Evolutionary conservation across 2,329 filamentous ascomycete genomes (phyloP).

Genomic region (Colletotrichum shisoi): DNA sequence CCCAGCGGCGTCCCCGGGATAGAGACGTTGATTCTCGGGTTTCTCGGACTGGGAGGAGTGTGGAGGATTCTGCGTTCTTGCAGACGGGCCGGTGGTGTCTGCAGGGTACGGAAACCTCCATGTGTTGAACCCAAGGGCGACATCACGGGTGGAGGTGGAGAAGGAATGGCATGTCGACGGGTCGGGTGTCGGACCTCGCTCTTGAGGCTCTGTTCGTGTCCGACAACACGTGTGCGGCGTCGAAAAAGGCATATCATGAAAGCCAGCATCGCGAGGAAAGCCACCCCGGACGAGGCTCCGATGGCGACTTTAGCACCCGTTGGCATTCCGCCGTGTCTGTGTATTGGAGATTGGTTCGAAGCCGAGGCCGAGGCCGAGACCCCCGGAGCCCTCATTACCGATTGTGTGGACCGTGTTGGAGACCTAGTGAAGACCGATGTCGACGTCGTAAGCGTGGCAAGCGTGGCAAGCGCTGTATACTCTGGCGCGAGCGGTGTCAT

Average conservation of each 20-base stretch:
- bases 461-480: neutral
- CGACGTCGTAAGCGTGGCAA: constrained; percentile 3
- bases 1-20: constrained; percentile 5
- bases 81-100: constrained; percentile 59
- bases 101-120: constrained; percentile 41
- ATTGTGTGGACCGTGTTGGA: neutral
- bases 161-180: constrained; percentile 47
- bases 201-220: constrained; percentile 35
- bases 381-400: neutral
- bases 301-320: constrained; percentile 56
- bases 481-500: neutral
- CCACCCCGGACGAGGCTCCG: constrained; percentile 53
- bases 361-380: neutral
- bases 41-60: constrained; percentile 34
- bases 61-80: constrained; percentile 57
- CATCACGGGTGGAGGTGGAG: constrained; percentile 55
- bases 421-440: neutral
- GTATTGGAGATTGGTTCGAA: neutral
- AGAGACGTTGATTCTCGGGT: neutral
- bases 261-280: constrained; percentile 49
- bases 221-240: constrained; percentile 43
- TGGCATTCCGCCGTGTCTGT: constrained; percentile 44
- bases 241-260: constrained; percentile 52
- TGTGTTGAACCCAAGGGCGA: constrained; percentile 48
- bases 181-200: constrained; percentile 40